These are phyloP conservation scores for Picochlorum sp. DNA, from an alignment of 139 green algal species.

Conservation along the genomic window DNA sequence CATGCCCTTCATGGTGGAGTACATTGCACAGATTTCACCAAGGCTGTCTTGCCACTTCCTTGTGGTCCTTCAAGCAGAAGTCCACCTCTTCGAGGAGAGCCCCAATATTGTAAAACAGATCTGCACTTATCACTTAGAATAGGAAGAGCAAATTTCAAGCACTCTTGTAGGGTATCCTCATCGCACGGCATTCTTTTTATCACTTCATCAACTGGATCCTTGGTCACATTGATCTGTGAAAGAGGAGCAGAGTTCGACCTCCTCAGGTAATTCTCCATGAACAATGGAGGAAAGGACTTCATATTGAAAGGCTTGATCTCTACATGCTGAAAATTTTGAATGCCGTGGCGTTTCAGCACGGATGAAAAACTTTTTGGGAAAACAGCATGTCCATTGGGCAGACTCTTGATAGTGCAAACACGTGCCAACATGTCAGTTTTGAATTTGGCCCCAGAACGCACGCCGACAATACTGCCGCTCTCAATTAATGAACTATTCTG, in stretches of 20 bases:
- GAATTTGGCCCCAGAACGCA: not conserved
- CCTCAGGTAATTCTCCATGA: not conserved
- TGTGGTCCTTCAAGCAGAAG: conserved; percentile 41
- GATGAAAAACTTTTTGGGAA: not conserved
- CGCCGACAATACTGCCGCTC: not conserved
- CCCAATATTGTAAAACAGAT: conserved; percentile 25
- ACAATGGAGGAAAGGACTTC: not conserved
- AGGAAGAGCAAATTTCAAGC: conserved; percentile 15
- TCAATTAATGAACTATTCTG: not conserved
- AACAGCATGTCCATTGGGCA: not conserved
- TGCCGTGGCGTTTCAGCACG: not conserved
- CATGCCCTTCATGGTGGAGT: not conserved
- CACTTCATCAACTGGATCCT: not conserved
- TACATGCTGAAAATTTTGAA: not conserved
- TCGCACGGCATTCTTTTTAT: not conserved
- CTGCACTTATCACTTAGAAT: conserved; percentile 17
- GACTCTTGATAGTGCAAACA: not conserved
- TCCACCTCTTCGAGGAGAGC: conserved; percentile 27
- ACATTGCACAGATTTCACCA: conserved; percentile 19
- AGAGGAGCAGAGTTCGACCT: not conserved
- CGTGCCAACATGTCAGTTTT: not conserved
- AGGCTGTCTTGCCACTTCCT: conserved; percentile 45
- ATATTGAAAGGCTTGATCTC: not conserved
- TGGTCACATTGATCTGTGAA: too few species aligned
- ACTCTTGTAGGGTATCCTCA: not conserved